Evolutionary conservation across 495 filamentous ascomycete genomes (phyloP).

Genomic region (Penicilliopsis zonata): DNA sequence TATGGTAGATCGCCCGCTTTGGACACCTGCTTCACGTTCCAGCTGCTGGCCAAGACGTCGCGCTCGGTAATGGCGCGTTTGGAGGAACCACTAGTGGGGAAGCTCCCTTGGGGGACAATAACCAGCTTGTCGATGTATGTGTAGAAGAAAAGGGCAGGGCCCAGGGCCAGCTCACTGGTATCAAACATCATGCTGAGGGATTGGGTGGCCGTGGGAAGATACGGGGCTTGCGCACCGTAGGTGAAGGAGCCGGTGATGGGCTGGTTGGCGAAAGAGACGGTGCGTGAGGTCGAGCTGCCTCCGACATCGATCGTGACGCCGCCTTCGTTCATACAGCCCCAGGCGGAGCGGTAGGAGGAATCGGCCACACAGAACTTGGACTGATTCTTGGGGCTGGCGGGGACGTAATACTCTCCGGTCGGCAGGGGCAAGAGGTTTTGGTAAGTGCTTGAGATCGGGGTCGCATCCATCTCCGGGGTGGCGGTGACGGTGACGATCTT

Average conservation of each 20-base stretch:
- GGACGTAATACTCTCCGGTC: slow-evolving; percentile 51
- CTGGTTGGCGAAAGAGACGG: slow-evolving; percentile 15
- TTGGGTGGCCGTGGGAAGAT: slow-evolving; percentile 30
- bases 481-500: slow-evolving; percentile 39
- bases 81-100: slow-evolving; percentile 20
- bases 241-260: slow-evolving; percentile 29
- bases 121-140: slow-evolving; percentile 69
- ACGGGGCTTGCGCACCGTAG: slow-evolving; percentile 67
- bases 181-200: slow-evolving; percentile 53
- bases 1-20: slow-evolving; percentile 58
- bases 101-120: slow-evolving; percentile 46
- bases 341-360: slow-evolving; percentile 46
- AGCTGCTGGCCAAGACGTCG: slow-evolving; percentile 9
- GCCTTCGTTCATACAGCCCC: slow-evolving; percentile 46
- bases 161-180: slow-evolving; percentile 43
- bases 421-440: slow-evolving; percentile 46
- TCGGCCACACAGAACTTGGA: slow-evolving; percentile 57
- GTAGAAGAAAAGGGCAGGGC: slow-evolving; percentile 66
- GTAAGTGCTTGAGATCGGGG: slow-evolving; percentile 45
- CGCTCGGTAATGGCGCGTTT: slow-evolving; percentile 20
- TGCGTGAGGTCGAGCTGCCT: slow-evolving; percentile 10
- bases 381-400: slow-evolving; percentile 42
- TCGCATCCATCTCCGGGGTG: slow-evolving; percentile 51
- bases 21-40: slow-evolving; percentile 34
- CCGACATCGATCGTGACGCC: slow-evolving; percentile 29